A percentile compares a stretch with the other conserved stretches of the same genome.
phyloP scores from a whole-genome alignment of 176 grass and related monocot species.

The Panicum miliaceum region DNA sequence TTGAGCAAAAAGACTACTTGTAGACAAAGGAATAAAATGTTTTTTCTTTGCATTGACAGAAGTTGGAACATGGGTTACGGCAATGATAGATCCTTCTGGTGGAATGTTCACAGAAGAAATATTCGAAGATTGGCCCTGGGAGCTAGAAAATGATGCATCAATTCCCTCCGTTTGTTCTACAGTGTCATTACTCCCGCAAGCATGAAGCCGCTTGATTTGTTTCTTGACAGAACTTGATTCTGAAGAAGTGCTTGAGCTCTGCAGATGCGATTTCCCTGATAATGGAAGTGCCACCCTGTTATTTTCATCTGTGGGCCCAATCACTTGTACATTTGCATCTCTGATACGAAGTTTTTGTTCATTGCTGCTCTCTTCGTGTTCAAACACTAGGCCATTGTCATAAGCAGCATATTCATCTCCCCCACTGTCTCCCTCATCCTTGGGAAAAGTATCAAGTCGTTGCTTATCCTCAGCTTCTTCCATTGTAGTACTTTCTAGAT shows the following conservation, averaged over 20 bases:
- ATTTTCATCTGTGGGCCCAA: conserved; percentile 31
- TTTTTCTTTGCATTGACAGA: conserved; percentile 49
- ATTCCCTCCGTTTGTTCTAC: conserved; percentile 30
- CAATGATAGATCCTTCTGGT: conserved; percentile 31
- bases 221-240: conserved; percentile 18
- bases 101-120: conserved; percentile 32
- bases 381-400: conserved; percentile 26
- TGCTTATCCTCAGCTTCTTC: conserved; percentile 24
- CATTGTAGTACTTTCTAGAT: conserved; percentile 35
- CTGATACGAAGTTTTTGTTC: conserved; percentile 5
- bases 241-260: conserved; percentile 19
- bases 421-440: conserved; percentile 22
- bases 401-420: conserved; percentile 34
- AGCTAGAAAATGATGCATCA: conserved; percentile 25
- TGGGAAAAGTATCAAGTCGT: conserved; percentile 8
- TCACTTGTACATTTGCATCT: conserved; percentile 21
- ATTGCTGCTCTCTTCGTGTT: conserved; percentile 35
- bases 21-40: conserved; percentile 34
- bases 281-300: conserved; percentile 19
- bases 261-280: conserved; percentile 26
- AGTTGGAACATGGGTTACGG: conserved; percentile 19
- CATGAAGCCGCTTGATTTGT: conserved; percentile 29
- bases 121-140: conserved; percentile 32
- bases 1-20: conserved; percentile 32
- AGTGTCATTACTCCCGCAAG: conserved; percentile 16